Evolutionary conservation across 192 early-diverging fungal genomes (phyloP).

Genomic region (Thamnidium elegans): DNA sequence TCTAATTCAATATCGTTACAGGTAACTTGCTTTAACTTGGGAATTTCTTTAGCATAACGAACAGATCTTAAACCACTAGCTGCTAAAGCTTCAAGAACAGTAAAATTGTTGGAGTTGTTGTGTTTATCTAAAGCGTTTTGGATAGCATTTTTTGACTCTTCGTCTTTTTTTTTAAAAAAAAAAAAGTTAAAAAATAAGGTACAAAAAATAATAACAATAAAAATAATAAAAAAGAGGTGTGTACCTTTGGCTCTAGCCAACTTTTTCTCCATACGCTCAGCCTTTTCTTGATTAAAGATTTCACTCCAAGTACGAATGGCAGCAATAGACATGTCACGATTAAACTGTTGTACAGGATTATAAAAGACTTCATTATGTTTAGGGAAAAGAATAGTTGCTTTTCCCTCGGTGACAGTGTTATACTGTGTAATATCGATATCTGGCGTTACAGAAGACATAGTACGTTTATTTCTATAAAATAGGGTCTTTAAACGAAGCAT

Average conservation of each 20-base stretch:
- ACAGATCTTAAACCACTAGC: slow-evolving; percentile 94
- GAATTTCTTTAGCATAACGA: slow-evolving; percentile 95
- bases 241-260: slow-evolving; percentile 34
- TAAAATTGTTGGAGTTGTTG: slow-evolving; percentile 37
- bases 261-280: slow-evolving; percentile 55
- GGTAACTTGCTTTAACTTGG: slow-evolving; percentile 70
- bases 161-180: neutral
- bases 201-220: neutral
- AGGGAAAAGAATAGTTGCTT: slow-evolving; percentile 82
- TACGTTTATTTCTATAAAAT: neutral
- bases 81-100: slow-evolving; percentile 89
- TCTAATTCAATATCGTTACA: slow-evolving; percentile 91
- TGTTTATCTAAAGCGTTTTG: slow-evolving; percentile 15
- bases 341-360: slow-evolving; percentile 97
- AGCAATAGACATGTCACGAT: slow-evolving; percentile 96
- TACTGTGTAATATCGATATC: slow-evolving; percentile 44
- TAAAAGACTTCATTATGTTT: slow-evolving; percentile 95
- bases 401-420: slow-evolving; percentile 70
- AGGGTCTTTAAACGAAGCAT: neutral
- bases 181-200: neutral
- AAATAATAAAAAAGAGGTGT: neutral
- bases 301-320: slow-evolving; percentile 92
- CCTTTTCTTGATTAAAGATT: slow-evolving; percentile 63
- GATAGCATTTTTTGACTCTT: neutral
- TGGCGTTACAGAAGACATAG: neutral